A percentile compares a stretch with the other conserved stretches of the same genome.
These are phyloP conservation scores for Rhynchospora breviuscula DNA, from an alignment of 176 grass and related monocot species.

Conservation along the genomic window DNA sequence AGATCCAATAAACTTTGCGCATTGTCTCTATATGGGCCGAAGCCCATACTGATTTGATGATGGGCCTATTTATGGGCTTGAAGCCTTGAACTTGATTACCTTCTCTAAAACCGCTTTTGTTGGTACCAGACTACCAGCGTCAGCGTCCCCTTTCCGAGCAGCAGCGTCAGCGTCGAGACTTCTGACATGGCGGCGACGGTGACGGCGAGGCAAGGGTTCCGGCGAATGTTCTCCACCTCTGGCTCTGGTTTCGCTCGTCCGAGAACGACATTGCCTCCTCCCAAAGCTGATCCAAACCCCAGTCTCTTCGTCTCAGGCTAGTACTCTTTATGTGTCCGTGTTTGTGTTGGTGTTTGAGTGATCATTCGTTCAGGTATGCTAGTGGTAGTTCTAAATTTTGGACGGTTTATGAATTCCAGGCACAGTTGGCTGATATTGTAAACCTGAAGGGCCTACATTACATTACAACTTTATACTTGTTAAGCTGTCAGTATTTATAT, in stretches of 20 bases:
- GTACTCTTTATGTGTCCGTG: not conserved
- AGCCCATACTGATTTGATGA: not conserved
- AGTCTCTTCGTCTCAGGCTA: slow-evolving; percentile 86
- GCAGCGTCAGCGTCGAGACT: not conserved
- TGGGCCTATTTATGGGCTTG: not conserved
- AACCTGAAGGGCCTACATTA: not conserved
- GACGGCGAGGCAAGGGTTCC: slow-evolving; percentile 59
- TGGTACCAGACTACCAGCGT: no score
- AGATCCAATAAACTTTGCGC: not conserved
- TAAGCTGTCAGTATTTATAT: not conserved
- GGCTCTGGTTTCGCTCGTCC: slow-evolving; percentile 46
- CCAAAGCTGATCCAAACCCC: slow-evolving; percentile 59
- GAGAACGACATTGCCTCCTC: slow-evolving; percentile 29
- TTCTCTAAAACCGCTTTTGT: no score
- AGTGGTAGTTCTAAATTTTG: not conserved
- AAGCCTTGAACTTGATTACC: no score
- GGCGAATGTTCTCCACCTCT: slow-evolving; percentile 60
- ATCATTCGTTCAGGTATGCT: not conserved
- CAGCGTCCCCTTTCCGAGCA: no score
- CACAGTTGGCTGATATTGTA: not conserved
- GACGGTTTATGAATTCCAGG: not conserved
- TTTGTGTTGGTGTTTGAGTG: not conserved
- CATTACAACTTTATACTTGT: not conserved
- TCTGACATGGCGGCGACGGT: slow-evolving; percentile 28
- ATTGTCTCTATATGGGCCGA: not conserved